Evolutionary conservation across 139 green algal species (phyloP).

Genomic region (Micromonas commoda): DNA sequence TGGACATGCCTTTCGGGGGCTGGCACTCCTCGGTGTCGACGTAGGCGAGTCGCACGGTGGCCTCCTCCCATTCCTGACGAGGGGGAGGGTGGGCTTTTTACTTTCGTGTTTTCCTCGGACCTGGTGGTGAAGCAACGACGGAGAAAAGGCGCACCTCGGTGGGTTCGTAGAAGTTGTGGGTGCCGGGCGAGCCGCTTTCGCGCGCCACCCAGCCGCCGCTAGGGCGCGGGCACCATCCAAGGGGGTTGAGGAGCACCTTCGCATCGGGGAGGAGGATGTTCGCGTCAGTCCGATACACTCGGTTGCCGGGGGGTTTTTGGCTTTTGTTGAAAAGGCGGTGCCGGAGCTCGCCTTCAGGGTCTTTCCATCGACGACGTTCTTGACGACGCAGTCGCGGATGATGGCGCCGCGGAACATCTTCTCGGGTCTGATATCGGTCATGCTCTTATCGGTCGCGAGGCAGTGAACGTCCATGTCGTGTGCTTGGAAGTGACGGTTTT

Average conservation of each 20-base stretch:
- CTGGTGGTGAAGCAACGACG: no score
- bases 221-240: not conserved
- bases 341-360: no score
- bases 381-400: slow-evolving; percentile 10
- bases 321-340: no score
- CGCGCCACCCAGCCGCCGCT: not conserved
- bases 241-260: not conserved
- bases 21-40: slow-evolving; percentile 2
- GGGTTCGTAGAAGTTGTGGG: no score
- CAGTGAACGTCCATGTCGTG: not conserved
- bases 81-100: not conserved
- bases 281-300: no score
- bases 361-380: not conserved
- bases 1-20: not conserved
- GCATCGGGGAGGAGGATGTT: no score
- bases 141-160: no score
- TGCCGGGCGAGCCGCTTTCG: not conserved
- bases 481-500: not conserved
- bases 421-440: not conserved
- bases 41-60: not conserved
- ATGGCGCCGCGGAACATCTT: not conserved
- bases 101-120: no score
- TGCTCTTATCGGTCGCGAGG: not conserved
- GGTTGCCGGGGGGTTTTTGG: no score
- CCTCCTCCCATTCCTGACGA: not conserved